These are phyloP conservation scores for Viola pubescens DNA, from an alignment of 441 rosid species.

Conservation along the genomic window DNA sequence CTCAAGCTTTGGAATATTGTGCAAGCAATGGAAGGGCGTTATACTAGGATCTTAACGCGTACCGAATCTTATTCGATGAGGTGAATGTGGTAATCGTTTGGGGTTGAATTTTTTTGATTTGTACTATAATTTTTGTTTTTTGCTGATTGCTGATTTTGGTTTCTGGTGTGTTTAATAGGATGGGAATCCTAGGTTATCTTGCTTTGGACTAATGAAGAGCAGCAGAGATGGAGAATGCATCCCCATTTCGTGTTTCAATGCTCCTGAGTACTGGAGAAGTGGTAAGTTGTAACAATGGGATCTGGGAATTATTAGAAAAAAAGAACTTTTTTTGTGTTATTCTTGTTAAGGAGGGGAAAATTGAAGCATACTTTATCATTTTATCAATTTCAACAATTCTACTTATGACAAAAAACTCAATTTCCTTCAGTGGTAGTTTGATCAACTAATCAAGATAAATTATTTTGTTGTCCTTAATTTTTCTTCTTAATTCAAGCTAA, in stretches of 20 bases:
- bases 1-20: conserved; percentile 87
- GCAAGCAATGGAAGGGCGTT: conserved; percentile 80
- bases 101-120: background rate
- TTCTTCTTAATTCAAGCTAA: background rate
- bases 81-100: conserved; percentile 20
- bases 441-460: too few species aligned
- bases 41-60: conserved; percentile 94
- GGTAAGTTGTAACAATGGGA: conserved; percentile 30
- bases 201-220: conserved; percentile 97
- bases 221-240: conserved; percentile 94
- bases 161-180: conserved; percentile 41
- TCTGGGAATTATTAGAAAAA: background rate
- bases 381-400: background rate
- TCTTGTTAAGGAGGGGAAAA: too few species aligned
- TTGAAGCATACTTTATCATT: too few species aligned
- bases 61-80: conserved; percentile 86
- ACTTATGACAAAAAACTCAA: too few species aligned
- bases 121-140: background rate
- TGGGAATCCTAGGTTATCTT: conserved; percentile 87
- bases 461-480: too few species aligned
- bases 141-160: conserved; percentile 9
- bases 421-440: too few species aligned
- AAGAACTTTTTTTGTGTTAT: too few species aligned
- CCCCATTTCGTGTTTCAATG: conserved; percentile 91
- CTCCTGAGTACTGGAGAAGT: conserved; percentile 90